These are phyloP conservation scores for Crepidotus variabilis DNA, from an alignment of 768 basidiomycete species.

Conservation along the genomic window DNA sequence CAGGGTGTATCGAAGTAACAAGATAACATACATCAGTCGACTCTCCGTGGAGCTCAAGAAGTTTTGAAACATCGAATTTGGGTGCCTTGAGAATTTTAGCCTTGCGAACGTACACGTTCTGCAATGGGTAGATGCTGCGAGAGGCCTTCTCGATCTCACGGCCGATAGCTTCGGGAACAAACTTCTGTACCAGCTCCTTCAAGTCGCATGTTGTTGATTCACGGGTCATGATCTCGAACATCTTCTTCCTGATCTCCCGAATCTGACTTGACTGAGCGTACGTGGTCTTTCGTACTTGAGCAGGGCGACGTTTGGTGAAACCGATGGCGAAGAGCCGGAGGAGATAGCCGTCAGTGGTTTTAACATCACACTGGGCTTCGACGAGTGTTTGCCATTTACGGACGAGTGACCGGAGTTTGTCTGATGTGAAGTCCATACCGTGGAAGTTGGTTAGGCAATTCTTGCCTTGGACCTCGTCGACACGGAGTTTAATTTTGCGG, in stretches of 20 bases:
- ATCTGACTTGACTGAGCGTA: slow-evolving; percentile 96
- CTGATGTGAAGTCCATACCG: slow-evolving; percentile 99
- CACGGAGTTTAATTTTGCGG: slow-evolving; percentile 98
- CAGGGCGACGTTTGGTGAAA: slow-evolving; percentile 95
- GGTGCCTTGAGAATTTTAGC: slow-evolving; percentile 99
- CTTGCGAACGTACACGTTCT: slow-evolving; percentile 99
- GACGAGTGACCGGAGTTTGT: slow-evolving; percentile 99
- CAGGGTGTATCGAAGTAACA: slow-evolving; percentile 7
- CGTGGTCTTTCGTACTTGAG: slow-evolving; percentile 98
- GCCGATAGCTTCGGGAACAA: slow-evolving; percentile 97
- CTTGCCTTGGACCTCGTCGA: slow-evolving; percentile 96
- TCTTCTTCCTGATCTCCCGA: slow-evolving; percentile 97
- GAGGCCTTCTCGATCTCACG: slow-evolving; percentile 99
- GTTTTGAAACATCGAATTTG: slow-evolving; percentile 93
- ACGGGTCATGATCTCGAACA: slow-evolving; percentile 98
- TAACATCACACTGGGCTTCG: slow-evolving; percentile 98
- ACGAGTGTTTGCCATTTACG: slow-evolving; percentile 99
- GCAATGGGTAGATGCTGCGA: slow-evolving; percentile 95
- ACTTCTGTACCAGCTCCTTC: slow-evolving; percentile 98
- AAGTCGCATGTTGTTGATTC: slow-evolving; percentile 94
- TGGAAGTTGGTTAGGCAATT: slow-evolving; percentile 99
- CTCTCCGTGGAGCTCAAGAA: slow-evolving; percentile 96
- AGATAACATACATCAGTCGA: slow-evolving; percentile 75
- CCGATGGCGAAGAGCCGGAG: slow-evolving; percentile 98
- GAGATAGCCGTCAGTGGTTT: slow-evolving; percentile 99